phyloP scores from a whole-genome alignment of 371 early-diverging fungal genomes.

The Umbelopsis sp. region DNA sequence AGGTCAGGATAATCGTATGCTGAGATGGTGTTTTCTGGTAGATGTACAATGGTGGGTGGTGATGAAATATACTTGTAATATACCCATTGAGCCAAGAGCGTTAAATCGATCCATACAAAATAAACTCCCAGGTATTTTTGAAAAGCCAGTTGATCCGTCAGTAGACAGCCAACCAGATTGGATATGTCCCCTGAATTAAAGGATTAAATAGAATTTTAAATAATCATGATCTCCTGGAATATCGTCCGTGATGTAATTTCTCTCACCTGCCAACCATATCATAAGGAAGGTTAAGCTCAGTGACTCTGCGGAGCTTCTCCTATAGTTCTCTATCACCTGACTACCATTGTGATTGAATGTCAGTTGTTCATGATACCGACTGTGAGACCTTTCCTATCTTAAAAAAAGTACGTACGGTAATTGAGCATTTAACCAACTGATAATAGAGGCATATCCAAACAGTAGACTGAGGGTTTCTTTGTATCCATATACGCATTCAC shows the following conservation, averaged over 20 bases:
- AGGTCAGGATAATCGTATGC: not conserved
- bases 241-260: not conserved
- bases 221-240: not conserved
- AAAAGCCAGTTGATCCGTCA: conserved; percentile 27
- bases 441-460: conserved; percentile 30
- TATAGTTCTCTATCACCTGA: conserved; percentile 23
- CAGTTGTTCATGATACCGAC: not conserved
- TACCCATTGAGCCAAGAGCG: conserved; percentile 32
- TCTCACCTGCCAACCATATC: conserved; percentile 24
- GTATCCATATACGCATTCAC: conserved; percentile 30
- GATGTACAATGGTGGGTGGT: not conserved
- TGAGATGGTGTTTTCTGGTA: not conserved
- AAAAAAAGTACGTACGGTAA: conserved; percentile 29
- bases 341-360: conserved; percentile 17
- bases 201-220: not conserved
- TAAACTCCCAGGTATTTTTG: conserved; percentile 28
- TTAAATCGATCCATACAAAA: conserved; percentile 27
- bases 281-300: conserved; percentile 19
- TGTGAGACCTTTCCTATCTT: not conserved
- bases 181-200: conserved; percentile 4
- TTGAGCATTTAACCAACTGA: conserved; percentile 36
- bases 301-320: conserved; percentile 19
- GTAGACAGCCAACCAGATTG: conserved; percentile 2
- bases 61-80: conserved; percentile 16
- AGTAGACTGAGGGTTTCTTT: conserved; percentile 27